Evolutionary conservation across 306 rosid genomes (phyloP).

Genomic region (Mimosa bimucronata): DNA sequence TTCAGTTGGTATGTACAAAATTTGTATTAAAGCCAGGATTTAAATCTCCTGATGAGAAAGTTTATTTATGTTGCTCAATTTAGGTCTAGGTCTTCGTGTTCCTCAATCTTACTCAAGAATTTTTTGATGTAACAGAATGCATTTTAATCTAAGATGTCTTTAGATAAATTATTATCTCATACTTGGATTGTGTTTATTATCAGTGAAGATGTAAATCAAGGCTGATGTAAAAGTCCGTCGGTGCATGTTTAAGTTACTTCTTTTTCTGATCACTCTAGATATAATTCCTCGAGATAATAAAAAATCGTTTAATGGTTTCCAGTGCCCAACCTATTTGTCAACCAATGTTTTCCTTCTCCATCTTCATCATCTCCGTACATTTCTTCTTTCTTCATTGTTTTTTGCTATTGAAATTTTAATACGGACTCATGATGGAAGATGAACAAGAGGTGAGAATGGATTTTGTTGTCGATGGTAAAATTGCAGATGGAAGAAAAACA

Average conservation of each 20-base stretch:
- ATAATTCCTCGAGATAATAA: not conserved
- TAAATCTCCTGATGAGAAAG: not conserved
- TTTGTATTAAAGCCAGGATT: not conserved
- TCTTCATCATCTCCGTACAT: too few relatives aligned
- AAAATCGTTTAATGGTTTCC: not conserved
- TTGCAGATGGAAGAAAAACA: too few relatives aligned
- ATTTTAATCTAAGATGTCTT: not conserved
- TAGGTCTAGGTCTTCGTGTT: not conserved
- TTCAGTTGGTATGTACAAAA: slow-evolving; percentile 5
- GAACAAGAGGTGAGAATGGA: too few relatives aligned
- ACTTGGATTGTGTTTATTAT: not conserved
- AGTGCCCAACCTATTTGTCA: not conserved
- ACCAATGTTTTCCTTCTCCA: too few relatives aligned
- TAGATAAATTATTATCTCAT: not conserved
- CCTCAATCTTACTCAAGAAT: not conserved
- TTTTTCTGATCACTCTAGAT: not conserved
- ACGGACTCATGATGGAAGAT: too few relatives aligned
- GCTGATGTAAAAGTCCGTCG: not conserved
- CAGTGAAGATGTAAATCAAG: not conserved
- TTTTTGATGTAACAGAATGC: not conserved
- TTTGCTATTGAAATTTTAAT: too few relatives aligned
- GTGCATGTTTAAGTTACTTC: not conserved
- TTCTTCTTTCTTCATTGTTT: too few relatives aligned
- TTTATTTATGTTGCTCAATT: not conserved
- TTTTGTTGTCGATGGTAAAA: too few relatives aligned